Evolutionary conservation across 2,329 filamentous ascomycete genomes (phyloP).

Genomic region (Alternaria ventricosa): DNA sequence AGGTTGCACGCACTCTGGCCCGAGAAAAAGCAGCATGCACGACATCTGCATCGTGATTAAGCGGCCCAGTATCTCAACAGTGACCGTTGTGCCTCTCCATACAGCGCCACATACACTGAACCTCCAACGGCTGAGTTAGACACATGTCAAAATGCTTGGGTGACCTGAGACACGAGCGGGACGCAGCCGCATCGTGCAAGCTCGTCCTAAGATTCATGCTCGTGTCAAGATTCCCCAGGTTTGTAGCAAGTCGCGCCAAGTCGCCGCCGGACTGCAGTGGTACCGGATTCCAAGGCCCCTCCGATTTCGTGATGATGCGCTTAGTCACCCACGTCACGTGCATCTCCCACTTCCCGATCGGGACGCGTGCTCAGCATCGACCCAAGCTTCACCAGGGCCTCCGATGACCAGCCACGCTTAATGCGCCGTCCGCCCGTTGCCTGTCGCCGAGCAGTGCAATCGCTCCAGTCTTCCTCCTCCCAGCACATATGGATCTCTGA

Average conservation of each 20-base stretch:
- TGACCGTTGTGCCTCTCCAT: background rate
- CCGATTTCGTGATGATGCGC: background rate
- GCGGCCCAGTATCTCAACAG: background rate
- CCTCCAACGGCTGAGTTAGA: conserved; percentile 1
- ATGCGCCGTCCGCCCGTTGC: conserved; percentile 58
- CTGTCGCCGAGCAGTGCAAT: conserved; percentile 59
- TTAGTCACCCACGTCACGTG: conserved; percentile 19
- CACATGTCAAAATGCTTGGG: conserved; percentile 8
- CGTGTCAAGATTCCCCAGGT: conserved; percentile 14
- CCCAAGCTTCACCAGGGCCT: conserved; percentile 15
- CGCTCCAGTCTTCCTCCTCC: conserved; percentile 47
- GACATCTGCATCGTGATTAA: background rate
- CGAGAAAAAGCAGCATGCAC: background rate
- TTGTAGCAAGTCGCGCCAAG: conserved; percentile 6
- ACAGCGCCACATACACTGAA: background rate
- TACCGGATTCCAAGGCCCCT: background rate
- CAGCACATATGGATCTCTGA: conserved; percentile 68
- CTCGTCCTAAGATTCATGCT: conserved; percentile 4
- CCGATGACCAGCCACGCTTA: conserved; percentile 39
- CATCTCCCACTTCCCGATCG: conserved; percentile 12
- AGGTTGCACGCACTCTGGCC: background rate
- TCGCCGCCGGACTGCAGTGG: background rate
- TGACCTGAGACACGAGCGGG: conserved; percentile 3
- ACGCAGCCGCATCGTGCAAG: conserved; percentile 1
- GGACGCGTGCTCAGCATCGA: conserved; percentile 9